Conservation (phyloP, 2,329 filamentous ascomycete genomes). For the Lachnellula hyalina region DNA sequence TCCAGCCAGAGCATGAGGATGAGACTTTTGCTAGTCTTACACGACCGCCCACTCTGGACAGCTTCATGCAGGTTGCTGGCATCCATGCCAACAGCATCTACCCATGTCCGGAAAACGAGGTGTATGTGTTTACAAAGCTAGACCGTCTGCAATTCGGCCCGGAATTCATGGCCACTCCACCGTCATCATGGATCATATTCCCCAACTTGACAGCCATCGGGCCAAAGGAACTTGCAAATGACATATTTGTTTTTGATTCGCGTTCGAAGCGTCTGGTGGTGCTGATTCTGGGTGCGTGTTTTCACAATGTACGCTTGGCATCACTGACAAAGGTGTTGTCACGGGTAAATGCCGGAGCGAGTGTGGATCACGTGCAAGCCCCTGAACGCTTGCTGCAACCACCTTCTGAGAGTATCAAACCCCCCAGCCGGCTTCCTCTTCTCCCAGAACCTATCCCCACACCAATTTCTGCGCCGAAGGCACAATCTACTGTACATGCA, state of each 20-base stretch:
- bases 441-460: background rate
- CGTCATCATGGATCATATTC: conserved; percentile 3
- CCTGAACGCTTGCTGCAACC: background rate
- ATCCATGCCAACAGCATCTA: conserved; percentile 6
- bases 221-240: background rate
- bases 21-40: background rate
- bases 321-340: background rate
- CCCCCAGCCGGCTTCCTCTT: background rate
- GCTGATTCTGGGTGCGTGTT: background rate
- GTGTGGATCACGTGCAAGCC: background rate
- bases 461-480: background rate
- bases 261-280: background rate
- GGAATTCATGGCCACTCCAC: background rate
- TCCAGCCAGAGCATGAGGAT: background rate
- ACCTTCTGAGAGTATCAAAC: background rate
- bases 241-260: conserved; percentile 6
- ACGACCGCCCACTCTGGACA: conserved; percentile 21
- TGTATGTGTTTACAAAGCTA: background rate
- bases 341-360: background rate
- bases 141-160: background rate
- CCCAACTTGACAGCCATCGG: conserved; percentile 1
- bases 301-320: background rate
- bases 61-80: conserved; percentile 34
- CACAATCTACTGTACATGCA: background rate
- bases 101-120: background rate